phyloP scores from a whole-genome alignment of 176 grass and related monocot genomes.

The Microstegium vimineum region DNA sequence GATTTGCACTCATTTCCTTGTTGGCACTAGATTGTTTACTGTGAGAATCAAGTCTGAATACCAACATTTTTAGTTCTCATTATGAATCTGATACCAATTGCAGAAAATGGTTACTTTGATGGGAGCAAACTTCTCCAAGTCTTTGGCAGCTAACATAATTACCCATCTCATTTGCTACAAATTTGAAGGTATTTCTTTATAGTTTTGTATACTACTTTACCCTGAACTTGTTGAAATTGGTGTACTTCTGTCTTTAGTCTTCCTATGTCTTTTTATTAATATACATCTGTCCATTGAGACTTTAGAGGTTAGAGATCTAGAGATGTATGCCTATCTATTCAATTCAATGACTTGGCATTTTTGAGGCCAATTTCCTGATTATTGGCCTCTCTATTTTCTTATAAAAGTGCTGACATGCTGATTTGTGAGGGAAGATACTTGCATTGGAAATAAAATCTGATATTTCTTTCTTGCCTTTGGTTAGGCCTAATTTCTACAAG shows the following conservation, averaged over 20 bases:
- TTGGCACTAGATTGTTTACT: background rate
- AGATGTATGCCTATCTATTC: background rate
- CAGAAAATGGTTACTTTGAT: slow-evolving; percentile 79
- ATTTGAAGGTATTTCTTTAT: slow-evolving; percentile 66
- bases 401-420: background rate
- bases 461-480: background rate
- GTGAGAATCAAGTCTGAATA: background rate
- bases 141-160: slow-evolving; percentile 41
- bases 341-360: background rate
- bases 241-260: background rate
- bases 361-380: background rate
- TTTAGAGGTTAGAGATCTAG: background rate
- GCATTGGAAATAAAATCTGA: background rate
- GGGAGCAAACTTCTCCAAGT: slow-evolving; percentile 68
- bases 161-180: slow-evolving; percentile 92
- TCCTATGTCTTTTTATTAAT: background rate
- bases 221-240: background rate
- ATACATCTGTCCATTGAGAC: background rate
- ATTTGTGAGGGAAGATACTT: background rate
- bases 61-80: background rate
- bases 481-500: background rate
- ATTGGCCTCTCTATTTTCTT: background rate
- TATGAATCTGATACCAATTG: slow-evolving; percentile 33
- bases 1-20: background rate
- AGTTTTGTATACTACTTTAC: background rate